Base-by-base conservation (phyloP, 805 yeast species). In the Millerozyma miso region DNA sequence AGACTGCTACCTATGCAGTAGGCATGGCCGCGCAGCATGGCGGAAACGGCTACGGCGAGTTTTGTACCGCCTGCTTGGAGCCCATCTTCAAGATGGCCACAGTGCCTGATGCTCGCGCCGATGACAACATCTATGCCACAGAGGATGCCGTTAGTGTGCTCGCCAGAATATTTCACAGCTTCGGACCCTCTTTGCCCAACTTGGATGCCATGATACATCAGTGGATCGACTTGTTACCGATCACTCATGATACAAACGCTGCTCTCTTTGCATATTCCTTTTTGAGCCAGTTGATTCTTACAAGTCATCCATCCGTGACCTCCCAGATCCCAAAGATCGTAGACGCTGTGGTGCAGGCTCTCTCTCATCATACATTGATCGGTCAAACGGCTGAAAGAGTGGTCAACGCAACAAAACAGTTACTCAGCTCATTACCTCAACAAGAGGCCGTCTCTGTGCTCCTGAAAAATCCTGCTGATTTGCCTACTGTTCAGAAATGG, bases 21-120 rank as follows among this genome's bases (percentile, higher is more conserved):
- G 98, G 99, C 20, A 81, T 79, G 17, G 84, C 93, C 46, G 96
- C 96, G 2, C 89, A 85, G 60, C 71, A 74, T 51, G 95, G 96
- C 5, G 88, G 91, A 12, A 62, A 56, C 13, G 45, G 38, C 15
- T 87, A 81, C 58, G 73, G 73, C 17, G 81, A 83, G 29, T 76
- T 84, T 42, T 78, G 85, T 41, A 60, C 86, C 19, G 78, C 83
- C 6, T 76, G 88, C n/a, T 68, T 91, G 49, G 88, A 81, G 49
- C 80, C 88, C 15, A 74, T 93, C 62, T 76, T 85, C 55, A 81
- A 81, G 51, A 77, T 88, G 65, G 77, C 84, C 15, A 71, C 79
- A 33, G 80, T 81, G 18, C 89, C 96, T 5, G 95, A 88, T 50
- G 83, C 96, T 2, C 81, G 86, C 48, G 78, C 81, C n/a, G 95